Base-by-base conservation (phyloP, 768 basidiomycete genomes). In the Tephrocybe sp. region DNA sequence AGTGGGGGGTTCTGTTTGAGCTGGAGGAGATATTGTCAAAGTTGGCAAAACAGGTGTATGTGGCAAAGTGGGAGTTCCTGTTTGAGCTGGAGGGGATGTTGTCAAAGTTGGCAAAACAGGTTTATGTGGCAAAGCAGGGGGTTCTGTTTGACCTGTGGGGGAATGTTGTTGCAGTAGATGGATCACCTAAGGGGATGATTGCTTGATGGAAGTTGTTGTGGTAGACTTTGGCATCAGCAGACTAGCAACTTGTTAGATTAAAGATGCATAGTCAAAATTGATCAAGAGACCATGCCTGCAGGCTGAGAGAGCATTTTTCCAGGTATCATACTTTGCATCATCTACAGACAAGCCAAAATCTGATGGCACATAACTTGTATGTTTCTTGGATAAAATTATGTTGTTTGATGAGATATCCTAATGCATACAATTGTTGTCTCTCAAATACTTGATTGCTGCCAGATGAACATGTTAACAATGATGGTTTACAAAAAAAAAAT, bases 241-340 rank as follows among this genome's bases (percentile, higher is more conserved):
- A 2, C 5, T 18, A n/a, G n/a, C n/a, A n/a, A n/a, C n/a, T n/a
- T n/a, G 11, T 25, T 9, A 9, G n/a, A 44, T 44, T 13, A 44
- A 44, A n/a, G 42, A 44, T 19, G 30, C 30, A n/a, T 44, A 44
- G n/a, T 44, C 42, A 44, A 44, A 44, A 13, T 44, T 30, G 6
- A 44, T 44, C 13, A 44, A 12, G 31, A 44, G 16, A 18, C 42
- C 30, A 11, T 16, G 26, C 24, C 30, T 44, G 2, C 30, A 31
- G 3, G 22, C 30, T 9, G 24, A 26, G 16, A 13, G 7, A 30
- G 30, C 25, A 32, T 12, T n/a, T 12, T 32, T 9, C 11, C 24
- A 9, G 7, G 15, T 31, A n/a, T n/a, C n/a, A n/a, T n/a, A n/a
- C n/a, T n/a, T n/a, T 5, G 21, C 19, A 9, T 19, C 19, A 12